Conservation (phyloP, 176 grass and related monocot species). For the Stipa capillata region DNA sequence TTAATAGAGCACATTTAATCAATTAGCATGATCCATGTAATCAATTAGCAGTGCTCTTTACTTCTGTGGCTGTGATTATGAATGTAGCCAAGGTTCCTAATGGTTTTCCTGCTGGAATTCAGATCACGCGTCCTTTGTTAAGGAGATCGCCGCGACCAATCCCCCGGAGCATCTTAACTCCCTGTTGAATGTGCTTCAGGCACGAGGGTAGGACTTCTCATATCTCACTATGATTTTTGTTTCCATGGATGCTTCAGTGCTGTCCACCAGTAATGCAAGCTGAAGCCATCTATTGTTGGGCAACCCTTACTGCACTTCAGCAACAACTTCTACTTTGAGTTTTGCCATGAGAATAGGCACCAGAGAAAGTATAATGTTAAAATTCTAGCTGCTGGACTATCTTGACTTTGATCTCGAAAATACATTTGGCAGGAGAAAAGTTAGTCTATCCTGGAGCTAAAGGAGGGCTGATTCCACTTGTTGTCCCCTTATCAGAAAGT, state of each 20-base stretch:
- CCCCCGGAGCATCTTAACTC: conserved; percentile 71
- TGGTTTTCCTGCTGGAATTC: neutral
- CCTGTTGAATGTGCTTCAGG: conserved; percentile 73
- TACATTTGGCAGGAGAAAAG: conserved; percentile 46
- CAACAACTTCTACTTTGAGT: neutral
- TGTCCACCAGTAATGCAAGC: neutral
- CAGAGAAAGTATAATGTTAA: neutral
- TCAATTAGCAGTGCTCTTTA: neutral
- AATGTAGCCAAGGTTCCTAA: neutral
- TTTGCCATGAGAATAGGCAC: neutral
- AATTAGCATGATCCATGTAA: neutral
- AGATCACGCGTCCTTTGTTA: conserved; percentile 75
- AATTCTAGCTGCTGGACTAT: neutral
- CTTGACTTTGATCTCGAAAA: neutral
- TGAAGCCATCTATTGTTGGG: neutral
- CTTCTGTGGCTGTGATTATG: too few relatives aligned
- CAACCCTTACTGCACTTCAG: neutral
- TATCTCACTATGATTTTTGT: neutral
- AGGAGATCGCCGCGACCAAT: conserved; percentile 59
- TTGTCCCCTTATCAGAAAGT: conserved; percentile 78
- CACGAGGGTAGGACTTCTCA: conserved; percentile 44
- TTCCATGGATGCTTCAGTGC: neutral
- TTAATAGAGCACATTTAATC: neutral
- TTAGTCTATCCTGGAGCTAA: conserved; percentile 86
- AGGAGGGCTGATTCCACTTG: conserved; percentile 65